Evolutionary conservation across 352 stramenopile species (phyloP).

Genomic region (Phytopythium litorale): DNA sequence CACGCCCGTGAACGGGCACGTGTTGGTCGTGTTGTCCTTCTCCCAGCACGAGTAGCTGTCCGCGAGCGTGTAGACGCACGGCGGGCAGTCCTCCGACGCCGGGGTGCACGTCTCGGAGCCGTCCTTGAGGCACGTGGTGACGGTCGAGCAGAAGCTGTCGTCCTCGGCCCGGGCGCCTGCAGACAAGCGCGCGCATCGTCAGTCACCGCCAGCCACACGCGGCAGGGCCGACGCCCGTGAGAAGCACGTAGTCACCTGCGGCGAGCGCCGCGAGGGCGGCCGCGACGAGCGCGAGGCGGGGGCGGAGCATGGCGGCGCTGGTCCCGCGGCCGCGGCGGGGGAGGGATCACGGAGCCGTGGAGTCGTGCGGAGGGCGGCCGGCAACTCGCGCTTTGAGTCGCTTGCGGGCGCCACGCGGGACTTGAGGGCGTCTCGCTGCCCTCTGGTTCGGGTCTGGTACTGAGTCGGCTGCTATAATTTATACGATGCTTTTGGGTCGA

Average conservation of each 20-base stretch:
- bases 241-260: no score
- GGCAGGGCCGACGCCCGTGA: neutral
- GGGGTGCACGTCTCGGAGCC: slow-evolving; percentile 27
- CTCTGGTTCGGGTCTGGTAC: no score
- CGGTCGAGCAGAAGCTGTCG: slow-evolving; percentile 32
- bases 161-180: slow-evolving; percentile 8
- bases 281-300: neutral
- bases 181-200: no score
- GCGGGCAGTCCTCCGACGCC: slow-evolving; percentile 42
- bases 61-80: slow-evolving; percentile 56
- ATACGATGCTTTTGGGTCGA: no score
- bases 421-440: no score
- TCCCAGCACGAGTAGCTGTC: slow-evolving; percentile 57
- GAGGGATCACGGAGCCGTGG: no score
- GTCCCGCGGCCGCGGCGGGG: no score
- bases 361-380: no score
- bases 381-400: no score
- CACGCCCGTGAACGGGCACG: slow-evolving; percentile 58
- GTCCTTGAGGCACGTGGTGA: slow-evolving; percentile 35
- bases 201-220: no score
- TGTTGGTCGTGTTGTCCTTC: slow-evolving; percentile 59
- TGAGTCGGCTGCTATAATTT: no score
- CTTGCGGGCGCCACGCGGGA: no score
- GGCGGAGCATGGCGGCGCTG: neutral
- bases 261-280: slow-evolving; percentile 1